phyloP scores from a whole-genome alignment of 1,139 yeast genomes.

The Zygosaccharomyces pseudobailii region DNA sequence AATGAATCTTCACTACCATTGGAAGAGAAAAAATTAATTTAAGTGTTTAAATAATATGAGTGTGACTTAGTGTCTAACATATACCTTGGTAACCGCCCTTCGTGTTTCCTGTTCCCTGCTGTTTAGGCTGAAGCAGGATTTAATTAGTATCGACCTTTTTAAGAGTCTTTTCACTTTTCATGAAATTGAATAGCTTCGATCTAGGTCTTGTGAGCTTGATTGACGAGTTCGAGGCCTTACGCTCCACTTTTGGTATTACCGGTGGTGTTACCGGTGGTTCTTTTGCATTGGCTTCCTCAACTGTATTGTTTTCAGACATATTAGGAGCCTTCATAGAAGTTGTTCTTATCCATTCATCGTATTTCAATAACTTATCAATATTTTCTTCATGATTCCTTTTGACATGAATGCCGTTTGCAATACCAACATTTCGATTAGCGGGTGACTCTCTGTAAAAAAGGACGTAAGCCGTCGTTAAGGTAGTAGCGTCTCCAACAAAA shows the following conservation, averaged over 20 bases:
- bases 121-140: background rate
- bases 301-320: background rate
- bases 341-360: conserved; percentile 22
- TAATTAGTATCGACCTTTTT: background rate
- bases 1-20: background rate
- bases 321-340: conserved; percentile 8
- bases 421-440: background rate
- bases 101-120: no score
- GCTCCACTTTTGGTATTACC: conserved; percentile 5
- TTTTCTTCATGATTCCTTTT: conserved; percentile 20
- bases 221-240: conserved; percentile 8
- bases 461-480: conserved; percentile 88
- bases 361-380: conserved; percentile 23
- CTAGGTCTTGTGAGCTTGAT: conserved; percentile 8
- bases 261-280: conserved; percentile 15
- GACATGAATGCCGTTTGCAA: background rate
- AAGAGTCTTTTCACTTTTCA: conserved; percentile 6
- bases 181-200: conserved; percentile 15
- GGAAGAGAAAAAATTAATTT: background rate
- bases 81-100: background rate
- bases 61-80: background rate
- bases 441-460: conserved; percentile 57
- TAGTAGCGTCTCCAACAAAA: conserved; percentile 86
- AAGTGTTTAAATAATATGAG: background rate
- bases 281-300: conserved; percentile 16